Evolutionary conservation across 306 rosid species (phyloP).

Genomic region (Trifolium subterraneum): DNA sequence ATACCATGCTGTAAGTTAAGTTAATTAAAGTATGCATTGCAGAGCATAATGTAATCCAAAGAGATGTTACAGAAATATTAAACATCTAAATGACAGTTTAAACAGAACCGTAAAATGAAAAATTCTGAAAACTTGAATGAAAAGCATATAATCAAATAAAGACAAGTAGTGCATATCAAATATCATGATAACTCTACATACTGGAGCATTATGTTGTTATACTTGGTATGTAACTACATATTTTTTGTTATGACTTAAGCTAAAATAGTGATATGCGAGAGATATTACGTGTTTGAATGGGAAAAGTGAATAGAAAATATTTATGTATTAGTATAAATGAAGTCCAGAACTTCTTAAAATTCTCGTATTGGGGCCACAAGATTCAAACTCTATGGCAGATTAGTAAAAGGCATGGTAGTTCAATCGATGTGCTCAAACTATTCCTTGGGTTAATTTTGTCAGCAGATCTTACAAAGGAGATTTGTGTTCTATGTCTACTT

Average conservation of each 20-base stretch:
- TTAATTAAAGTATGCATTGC: not conserved
- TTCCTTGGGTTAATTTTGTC: not conserved
- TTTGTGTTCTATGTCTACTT: not conserved
- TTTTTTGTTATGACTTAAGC: not conserved
- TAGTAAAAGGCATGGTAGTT: constrained; percentile 1
- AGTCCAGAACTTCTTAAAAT: not conserved
- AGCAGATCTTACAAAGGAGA: not conserved
- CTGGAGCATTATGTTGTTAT: not conserved
- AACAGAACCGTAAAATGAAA: not conserved
- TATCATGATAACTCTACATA: not conserved
- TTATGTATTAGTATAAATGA: not conserved
- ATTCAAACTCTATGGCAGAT: not conserved
- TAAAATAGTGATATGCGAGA: not conserved
- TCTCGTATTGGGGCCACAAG: not conserved
- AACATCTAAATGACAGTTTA: not conserved
- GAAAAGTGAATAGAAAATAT: not conserved
- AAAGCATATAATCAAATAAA: not conserved
- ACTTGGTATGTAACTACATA: not conserved
- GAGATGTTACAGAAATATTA: not conserved
- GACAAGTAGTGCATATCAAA: not conserved
- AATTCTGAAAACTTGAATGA: not conserved
- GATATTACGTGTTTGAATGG: not conserved
- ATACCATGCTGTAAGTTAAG: not conserved
- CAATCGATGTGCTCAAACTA: not conserved
- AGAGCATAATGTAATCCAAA: not conserved